phyloP scores from a whole-genome alignment of 1,284 basidiomycete genomes.

The Boletus smithii region DNA sequence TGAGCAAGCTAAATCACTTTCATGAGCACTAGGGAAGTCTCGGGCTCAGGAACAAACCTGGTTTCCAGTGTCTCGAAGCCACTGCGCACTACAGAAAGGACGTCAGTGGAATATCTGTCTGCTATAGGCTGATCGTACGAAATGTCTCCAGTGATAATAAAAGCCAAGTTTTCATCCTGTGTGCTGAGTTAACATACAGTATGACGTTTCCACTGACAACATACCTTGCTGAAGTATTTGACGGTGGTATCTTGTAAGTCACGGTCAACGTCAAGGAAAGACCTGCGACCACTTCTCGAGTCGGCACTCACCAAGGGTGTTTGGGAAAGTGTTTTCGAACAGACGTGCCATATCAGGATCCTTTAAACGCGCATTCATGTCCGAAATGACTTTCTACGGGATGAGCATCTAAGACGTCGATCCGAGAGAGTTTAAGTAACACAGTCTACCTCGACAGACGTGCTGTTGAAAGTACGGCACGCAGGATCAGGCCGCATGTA shows the following conservation, averaged over 20 bases:
- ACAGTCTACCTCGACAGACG: conserved; percentile 60
- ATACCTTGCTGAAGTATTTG: conserved; percentile 62
- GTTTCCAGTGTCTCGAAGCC: conserved; percentile 76
- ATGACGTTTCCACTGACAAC: conserved; percentile 11
- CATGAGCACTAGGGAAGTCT: conserved; percentile 4
- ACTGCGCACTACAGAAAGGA: conserved; percentile 48
- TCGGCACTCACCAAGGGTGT: conserved; percentile 56
- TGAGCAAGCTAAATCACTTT: conserved; percentile 53
- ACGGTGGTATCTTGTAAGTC: conserved; percentile 61
- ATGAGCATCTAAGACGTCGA: background rate
- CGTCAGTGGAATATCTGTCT: conserved; percentile 4
- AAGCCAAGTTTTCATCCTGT: conserved; percentile 63
- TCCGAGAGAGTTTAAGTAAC: conserved; percentile 1
- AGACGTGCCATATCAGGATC: conserved; percentile 71
- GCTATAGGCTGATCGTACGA: conserved; percentile 48
- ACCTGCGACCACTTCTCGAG: background rate
- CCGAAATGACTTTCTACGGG: conserved; percentile 57
- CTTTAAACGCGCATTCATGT: conserved; percentile 67
- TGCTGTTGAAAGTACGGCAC: conserved; percentile 71
- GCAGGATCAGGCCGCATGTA: conserved; percentile 65
- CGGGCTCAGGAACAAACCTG: conserved; percentile 43
- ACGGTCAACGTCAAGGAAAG: background rate
- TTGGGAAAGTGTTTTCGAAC: conserved; percentile 77
- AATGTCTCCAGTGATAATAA: conserved; percentile 76
- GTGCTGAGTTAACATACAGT: conserved; percentile 3